Evolutionary conservation across 1,284 basidiomycete species (phyloP), one percentile per base, ranked within the genome.

Genomic region (Pseudozyma tsukubaensis): DNA sequence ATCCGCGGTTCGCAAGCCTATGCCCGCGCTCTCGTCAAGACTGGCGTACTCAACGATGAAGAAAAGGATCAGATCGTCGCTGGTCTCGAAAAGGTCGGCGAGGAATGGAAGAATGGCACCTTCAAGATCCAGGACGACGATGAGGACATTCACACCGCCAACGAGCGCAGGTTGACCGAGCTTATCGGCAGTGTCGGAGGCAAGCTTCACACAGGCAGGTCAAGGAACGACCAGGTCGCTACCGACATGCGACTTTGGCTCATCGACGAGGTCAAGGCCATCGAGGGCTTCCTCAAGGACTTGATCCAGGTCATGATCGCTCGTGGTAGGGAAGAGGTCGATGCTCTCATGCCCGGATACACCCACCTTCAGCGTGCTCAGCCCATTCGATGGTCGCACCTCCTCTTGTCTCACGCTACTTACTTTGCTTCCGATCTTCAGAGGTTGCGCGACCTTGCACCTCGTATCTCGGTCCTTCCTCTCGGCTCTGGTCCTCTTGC

Each of bases 141-240:
- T 83, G 96, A 99, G 83, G 96, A 99, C 83, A 98, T 99, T 68
- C 96, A 99, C 85, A 99, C 96, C n/a, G 97, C 97, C 62, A 99
- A 99, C 83, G 96, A 99, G 86, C 91, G 97, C 57, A 89, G 96
- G 35, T 86, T 99, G 77, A 93, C 91, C 74, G 96, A 99, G 87
- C 86, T 98, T 65, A 94, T 99, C 64, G 96, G 96, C 0, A 65
- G 81, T 50, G 84, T 84, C 13, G 85, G 85, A 10, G 85, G 85
- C 44, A 83, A 82, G 74, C 77, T 83, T 13, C 96, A 99, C 85
- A 99, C 97, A 0, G 97, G 96, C 40, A 90, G 96, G 61, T 95
- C 93, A 65, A 89, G 96, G 58, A 99, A 99, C 85, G 96, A 99
- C 85, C 96, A 99, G 86, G 95, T 97, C 67, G 94, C 94, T 6